Evolutionary conservation across 169 alveolate species (phyloP), one percentile per base, ranked within the genome.

Genomic region (Ichthyophthirius multifiliis): DNA sequence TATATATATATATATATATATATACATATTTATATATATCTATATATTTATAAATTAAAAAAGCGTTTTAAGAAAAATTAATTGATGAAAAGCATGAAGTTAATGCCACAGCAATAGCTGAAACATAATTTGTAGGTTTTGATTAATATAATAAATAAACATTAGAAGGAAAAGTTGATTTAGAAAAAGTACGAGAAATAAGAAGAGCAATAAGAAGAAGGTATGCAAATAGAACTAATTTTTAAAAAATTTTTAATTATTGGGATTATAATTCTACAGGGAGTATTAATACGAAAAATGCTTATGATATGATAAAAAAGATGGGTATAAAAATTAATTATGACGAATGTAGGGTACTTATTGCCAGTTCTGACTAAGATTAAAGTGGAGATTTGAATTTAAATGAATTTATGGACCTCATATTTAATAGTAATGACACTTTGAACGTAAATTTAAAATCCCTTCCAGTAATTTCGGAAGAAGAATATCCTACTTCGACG

Each of bases 371-470:
- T 12, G 94, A 94, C 75, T 65, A 86, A 48, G 88, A 93, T 78
- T 74, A 75, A 18, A 84, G 92, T 65, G 89, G 90, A n/a, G 78
- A 67, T 34, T 64, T 94, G 37, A 82, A 84, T 63, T 47, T 89
- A 37, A 94, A 91, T 74, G 97, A 94, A 73, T 94, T 94, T 77
- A 89, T 92, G 90, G 83, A 85, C 65, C 76, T 94, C 34, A 88
- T 94, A 32, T 91, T 90, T 75, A 85, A 89, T 74, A 89, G 89
- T 41, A 90, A 89, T 83, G 92, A 91, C 16, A 78, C 64, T 1
- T 74, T 91, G 10, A 84, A 90, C 75, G 90, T 93, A 6, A 90
- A 93, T 82, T 81, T 93, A 20, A 48, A 83, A 23, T 62, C 80
- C 27, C 31, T 88, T 18, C 67, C 81, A 16, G 71, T 44, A 74